Evolutionary conservation across 176 grass and related monocot species (phyloP).

Genomic region (Carex pumila): DNA sequence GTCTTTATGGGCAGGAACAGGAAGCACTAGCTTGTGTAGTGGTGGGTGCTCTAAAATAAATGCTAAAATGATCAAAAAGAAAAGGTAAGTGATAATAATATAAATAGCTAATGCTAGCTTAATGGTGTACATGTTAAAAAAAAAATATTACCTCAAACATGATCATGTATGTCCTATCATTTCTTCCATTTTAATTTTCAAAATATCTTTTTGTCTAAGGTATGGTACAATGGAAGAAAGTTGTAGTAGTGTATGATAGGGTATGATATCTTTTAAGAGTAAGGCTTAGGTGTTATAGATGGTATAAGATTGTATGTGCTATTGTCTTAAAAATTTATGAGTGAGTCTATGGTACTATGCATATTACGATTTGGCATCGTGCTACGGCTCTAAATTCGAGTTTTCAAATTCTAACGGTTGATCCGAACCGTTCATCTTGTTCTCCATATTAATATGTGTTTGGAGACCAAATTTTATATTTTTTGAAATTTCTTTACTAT

Average conservation of each 20-base stretch:
- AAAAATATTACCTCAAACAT: neutral
- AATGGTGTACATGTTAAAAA: neutral
- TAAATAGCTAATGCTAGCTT: neutral
- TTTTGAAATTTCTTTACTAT: too few relatives aligned
- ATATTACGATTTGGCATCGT: too few relatives aligned
- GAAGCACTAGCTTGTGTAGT: slow-evolving; percentile 9
- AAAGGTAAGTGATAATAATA: neutral
- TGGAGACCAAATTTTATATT: too few relatives aligned
- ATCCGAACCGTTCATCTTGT: too few relatives aligned
- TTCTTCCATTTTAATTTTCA: neutral
- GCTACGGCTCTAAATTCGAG: too few relatives aligned
- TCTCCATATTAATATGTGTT: too few relatives aligned
- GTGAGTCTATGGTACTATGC: too few relatives aligned
- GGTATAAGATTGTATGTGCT: too few relatives aligned
- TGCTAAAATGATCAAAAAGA: neutral
- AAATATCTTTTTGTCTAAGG: neutral
- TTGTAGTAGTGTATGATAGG: neutral
- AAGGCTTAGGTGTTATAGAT: too few relatives aligned
- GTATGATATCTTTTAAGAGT: too few relatives aligned
- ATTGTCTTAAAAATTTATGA: too few relatives aligned
- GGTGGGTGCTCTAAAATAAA: neutral
- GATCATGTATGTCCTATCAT: neutral
- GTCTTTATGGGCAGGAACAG: neutral
- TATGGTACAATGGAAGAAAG: neutral
- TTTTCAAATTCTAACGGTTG: too few relatives aligned